phyloP scores from a whole-genome alignment of 139 green algal species.

The Chlorella sp. region DNA sequence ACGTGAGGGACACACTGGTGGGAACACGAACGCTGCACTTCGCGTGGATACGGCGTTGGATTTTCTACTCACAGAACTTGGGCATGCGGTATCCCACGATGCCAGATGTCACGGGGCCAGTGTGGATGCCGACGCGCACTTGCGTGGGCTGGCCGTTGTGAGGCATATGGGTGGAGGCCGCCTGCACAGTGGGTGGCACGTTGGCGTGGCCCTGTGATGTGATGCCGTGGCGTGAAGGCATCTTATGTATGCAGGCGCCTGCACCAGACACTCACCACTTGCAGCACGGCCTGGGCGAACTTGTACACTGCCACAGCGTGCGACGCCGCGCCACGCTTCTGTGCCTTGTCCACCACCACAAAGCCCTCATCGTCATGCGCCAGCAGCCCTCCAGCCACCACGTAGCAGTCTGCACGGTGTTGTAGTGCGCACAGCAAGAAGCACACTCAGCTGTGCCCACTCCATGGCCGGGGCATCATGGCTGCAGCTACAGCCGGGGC shows the following conservation, averaged over 20 bases:
- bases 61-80: conserved; percentile 9
- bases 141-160: conserved; percentile 9
- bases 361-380: conserved; percentile 16
- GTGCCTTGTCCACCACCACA: neutral
- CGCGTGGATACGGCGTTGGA: too few relatives aligned
- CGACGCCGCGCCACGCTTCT: neutral
- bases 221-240: neutral
- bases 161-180: conserved; percentile 6
- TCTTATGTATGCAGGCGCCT: neutral
- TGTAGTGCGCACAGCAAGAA: too few relatives aligned
- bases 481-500: too few relatives aligned
- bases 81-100: neutral
- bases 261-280: neutral
- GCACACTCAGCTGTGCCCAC: too few relatives aligned
- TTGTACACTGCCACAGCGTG: neutral
- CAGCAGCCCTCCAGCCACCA: conserved; percentile 15
- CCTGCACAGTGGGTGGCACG: neutral
- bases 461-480: too few relatives aligned
- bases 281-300: neutral
- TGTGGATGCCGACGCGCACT: conserved; percentile 18
- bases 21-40: too few relatives aligned
- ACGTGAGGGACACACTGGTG: too few relatives aligned
- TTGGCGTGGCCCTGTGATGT: neutral
- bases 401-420: conserved; percentile 20
- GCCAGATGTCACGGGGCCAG: conserved; percentile 8